Evolutionary conservation across 495 filamentous ascomycete species (phyloP).

Genomic region (Neurospora sp.): DNA sequence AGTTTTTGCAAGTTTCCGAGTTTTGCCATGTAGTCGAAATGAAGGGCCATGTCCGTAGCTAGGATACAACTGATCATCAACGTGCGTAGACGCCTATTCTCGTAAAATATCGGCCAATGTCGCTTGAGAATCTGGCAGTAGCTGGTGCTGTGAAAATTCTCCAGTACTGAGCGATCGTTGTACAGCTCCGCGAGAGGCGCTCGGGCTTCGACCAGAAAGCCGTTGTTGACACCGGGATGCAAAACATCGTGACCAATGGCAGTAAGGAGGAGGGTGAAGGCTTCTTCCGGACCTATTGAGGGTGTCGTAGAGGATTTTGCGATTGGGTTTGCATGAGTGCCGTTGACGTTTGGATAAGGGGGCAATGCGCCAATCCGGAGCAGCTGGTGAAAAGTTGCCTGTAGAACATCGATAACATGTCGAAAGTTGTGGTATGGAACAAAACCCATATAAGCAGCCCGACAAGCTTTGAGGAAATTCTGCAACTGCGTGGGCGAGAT

Average conservation of each 20-base stretch:
- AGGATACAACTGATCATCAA: conserved; percentile 93
- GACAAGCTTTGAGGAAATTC: conserved; percentile 71
- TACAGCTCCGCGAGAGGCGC: conserved; percentile 95
- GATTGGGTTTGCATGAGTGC: conserved; percentile 8
- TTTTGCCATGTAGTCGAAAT: conserved; percentile 91
- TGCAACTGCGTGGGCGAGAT: conserved; percentile 56
- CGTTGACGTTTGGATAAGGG: conserved; percentile 39
- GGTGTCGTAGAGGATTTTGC: conserved; percentile 55
- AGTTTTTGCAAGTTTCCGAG: conserved; percentile 70
- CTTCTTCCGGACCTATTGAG: conserved; percentile 73
- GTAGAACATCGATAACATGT: conserved; percentile 90
- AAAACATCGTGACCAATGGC: conserved; percentile 97
- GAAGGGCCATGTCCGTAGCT: conserved; percentile 93
- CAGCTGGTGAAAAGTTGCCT: conserved; percentile 89
- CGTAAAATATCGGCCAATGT: conserved; percentile 78
- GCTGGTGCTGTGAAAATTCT: conserved; percentile 95
- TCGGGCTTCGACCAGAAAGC: conserved; percentile 85
- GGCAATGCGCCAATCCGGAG: conserved; percentile 70
- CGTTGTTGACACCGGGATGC: conserved; percentile 96
- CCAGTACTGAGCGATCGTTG: conserved; percentile 92
- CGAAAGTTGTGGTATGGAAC: conserved; percentile 99
- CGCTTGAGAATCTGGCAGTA: conserved; percentile 92
- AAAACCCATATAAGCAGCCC: conserved; percentile 83
- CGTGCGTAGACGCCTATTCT: conserved; percentile 64
- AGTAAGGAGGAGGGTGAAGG: conserved; percentile 78